Evolutionary conservation across 2,329 filamentous ascomycete species (phyloP).

Genomic region (Alternaria postmessia): DNA sequence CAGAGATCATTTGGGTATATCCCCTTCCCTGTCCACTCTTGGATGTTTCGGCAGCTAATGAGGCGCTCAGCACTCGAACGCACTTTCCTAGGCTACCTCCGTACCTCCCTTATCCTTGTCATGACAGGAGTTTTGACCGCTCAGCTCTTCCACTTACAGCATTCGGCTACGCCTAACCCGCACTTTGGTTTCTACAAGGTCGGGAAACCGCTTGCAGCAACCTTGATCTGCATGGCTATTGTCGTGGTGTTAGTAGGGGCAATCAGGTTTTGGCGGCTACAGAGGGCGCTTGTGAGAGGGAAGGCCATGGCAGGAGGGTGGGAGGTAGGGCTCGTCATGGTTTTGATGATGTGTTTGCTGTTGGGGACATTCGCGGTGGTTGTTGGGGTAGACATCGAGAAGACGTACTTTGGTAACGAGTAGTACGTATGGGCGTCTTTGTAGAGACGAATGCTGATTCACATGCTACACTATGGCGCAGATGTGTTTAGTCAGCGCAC

Average conservation of each 20-base stretch:
- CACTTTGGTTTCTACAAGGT: slow-evolving; percentile 67
- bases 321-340: slow-evolving; percentile 62
- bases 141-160: slow-evolving; percentile 71
- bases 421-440: background rate
- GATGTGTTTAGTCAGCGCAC: background rate
- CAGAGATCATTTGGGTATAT: slow-evolving; percentile 65
- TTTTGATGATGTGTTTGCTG: slow-evolving; percentile 50
- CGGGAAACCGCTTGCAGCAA: slow-evolving; percentile 65
- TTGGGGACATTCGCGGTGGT: slow-evolving; percentile 28
- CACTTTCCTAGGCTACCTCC: slow-evolving; percentile 76
- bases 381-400: slow-evolving; percentile 29
- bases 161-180: slow-evolving; percentile 53
- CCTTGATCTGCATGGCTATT: slow-evolving; percentile 60
- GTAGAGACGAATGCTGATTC: background rate
- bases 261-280: slow-evolving; percentile 67
- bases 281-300: slow-evolving; percentile 65
- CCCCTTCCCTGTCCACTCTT: background rate
- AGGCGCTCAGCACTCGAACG: slow-evolving; percentile 69
- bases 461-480: background rate
- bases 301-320: slow-evolving; percentile 67
- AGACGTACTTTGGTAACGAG: slow-evolving; percentile 12
- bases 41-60: slow-evolving; percentile 6
- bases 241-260: slow-evolving; percentile 62
- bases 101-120: slow-evolving; percentile 73
- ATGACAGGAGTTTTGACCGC: slow-evolving; percentile 71